Base-by-base conservation (phyloP, 306 rosid species). In the Lupinus albus region DNA sequence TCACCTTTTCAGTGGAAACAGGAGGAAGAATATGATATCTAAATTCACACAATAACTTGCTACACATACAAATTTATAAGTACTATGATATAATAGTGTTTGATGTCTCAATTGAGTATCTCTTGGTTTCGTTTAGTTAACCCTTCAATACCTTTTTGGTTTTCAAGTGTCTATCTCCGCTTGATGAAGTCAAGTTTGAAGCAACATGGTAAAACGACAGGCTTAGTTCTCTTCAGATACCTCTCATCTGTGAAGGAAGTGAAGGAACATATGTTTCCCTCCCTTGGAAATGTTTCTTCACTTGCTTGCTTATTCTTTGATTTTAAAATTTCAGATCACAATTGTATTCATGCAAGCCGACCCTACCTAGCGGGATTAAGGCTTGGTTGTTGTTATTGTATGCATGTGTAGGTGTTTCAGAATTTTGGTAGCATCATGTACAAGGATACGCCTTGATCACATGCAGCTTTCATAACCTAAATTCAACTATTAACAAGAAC, bases 1-100 rank as follows among this genome's bases (percentile, higher is more conserved):
- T 38, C 72, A 52, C 46, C 55, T 46, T 69, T 70, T 50, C 10
- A 38, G 58, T 7, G 30, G 51, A 44, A 68, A 81, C n/a, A 39
- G 21, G 56, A 32, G 47, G 14, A 55, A 14, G 18, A 30, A 55
- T 42, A 11, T 7, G 15, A 61, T 25, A 60, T 33, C 38, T 11
- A 20, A 8, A 72, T 28, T 39, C 18, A 49, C 11, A 46, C 4
- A 48, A 56, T n/a, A n/a, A 72, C 41, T 49, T 0, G 9, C n/a
- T 9, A 54, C 41, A 54, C 14, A 63, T 6, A 46, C 39, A 64
- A n/a, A 62, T 33, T 41, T 42, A 0, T 42, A 52, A 18, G 54
- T 25, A 25, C 30, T 25, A 25, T 21, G 4, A 25, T 46, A 35
- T 35, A 65, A 45, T 33, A 20, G 7, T 21, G 11, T 56, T 14